Evolutionary conservation across 257 asterid species (phyloP), one percentile per base, ranked within the genome.

Genomic region (Jaltomata sinuosa): DNA sequence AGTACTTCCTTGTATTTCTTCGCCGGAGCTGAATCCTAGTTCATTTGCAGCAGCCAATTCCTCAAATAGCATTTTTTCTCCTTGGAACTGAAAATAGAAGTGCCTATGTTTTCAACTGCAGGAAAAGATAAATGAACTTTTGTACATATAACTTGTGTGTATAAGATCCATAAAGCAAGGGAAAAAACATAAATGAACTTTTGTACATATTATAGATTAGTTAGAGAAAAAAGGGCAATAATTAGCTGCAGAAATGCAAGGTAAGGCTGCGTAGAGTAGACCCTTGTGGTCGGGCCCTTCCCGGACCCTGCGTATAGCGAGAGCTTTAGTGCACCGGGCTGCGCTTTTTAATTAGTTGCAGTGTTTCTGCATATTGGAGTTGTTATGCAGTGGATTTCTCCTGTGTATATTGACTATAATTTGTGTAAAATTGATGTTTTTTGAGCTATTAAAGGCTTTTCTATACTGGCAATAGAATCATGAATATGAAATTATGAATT

Each of bases 1-100:
- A 91, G 85, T 55, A 31, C 89, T 84, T 85, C 90, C 90, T 74
- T 71, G 84, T 47, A 8, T 87, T 50, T 82, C 89, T 86, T 91
- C 91, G 2, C 87, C 90, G 0, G 94, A 88, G 88, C 79, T 84
- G 32, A 84, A 86, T 1, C 62, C 47, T 57, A 34, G 69, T 74
- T 88, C 91, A 53, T 82, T 77, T 83, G 55, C 36, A 31, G 22
- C 45, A 86, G 89, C 87, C 91, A 62, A 83, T 54, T 40, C 87
- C 78, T 29, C 34, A 62, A 83, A 83, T 16, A 87, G 68, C 16
- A 16, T 8, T 49, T 77, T 77, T 42, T 19, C 18, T 77, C 18
- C 19, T 4, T 4, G 62, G 82, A 45, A 67, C 15, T 61, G 89
- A 54, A 53, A 87, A 11, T 84, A 72, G 19, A 59, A 40, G 32